Conservation (phyloP, 345 rosid species). For the Limnanthes douglasii region DNA sequence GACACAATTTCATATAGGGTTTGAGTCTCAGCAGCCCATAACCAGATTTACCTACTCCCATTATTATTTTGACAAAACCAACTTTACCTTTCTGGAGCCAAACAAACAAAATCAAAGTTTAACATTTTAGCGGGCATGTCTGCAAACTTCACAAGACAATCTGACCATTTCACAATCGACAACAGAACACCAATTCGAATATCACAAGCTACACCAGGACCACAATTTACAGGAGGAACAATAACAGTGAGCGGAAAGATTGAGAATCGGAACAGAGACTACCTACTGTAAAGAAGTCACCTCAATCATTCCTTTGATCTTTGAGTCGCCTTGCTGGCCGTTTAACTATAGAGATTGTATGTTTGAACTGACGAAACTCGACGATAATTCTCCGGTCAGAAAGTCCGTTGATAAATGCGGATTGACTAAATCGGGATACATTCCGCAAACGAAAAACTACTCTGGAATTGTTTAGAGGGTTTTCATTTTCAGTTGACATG, state of each 20-base stretch:
- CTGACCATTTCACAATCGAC: constrained; percentile 13
- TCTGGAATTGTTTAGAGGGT: no score
- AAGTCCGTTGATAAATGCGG: constrained; percentile 30
- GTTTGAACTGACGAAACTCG: constrained; percentile 13
- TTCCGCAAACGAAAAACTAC: constrained; percentile 16
- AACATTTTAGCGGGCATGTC: no score
- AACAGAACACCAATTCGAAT: constrained; percentile 18
- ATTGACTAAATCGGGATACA: constrained; percentile 19
- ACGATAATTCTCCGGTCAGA: constrained; percentile 46
- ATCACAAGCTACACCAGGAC: constrained; percentile 23
- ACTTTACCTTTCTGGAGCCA: no score
- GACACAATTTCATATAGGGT: no score
- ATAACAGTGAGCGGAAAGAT: constrained; percentile 48
- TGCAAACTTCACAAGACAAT: constrained; percentile 20
- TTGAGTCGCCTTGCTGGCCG: constrained; percentile 14
- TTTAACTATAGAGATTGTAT: constrained; percentile 39
- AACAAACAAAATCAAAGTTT: no score
- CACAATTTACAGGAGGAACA: constrained; percentile 25
- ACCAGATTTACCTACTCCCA: no score
- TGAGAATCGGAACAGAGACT: constrained; percentile 67
- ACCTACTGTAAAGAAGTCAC: constrained; percentile 42
- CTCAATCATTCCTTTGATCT: constrained; percentile 40
- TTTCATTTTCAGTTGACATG: no score
- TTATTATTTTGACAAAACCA: no score
- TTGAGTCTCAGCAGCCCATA: no score